phyloP scores from a whole-genome alignment of 2,329 filamentous ascomycete species.

The Penicillium sp. region DNA sequence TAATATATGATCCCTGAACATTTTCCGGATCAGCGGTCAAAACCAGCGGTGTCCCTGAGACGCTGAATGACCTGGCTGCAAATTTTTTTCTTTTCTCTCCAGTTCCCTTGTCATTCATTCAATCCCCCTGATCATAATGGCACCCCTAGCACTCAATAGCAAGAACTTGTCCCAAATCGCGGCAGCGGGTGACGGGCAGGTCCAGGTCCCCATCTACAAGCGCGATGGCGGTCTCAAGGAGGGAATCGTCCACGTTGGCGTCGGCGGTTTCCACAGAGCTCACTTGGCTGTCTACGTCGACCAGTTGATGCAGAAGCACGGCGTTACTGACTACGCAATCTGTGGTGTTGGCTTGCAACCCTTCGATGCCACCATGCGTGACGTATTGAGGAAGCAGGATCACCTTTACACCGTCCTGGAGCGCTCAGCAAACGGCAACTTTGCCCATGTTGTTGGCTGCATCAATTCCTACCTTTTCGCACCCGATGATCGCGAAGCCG shows the following conservation, averaged over 20 bases:
- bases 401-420: constrained; percentile 56
- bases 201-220: constrained; percentile 47
- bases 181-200: constrained; percentile 18
- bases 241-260: constrained; percentile 56
- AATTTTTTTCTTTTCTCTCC: not conserved
- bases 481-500: constrained; percentile 52
- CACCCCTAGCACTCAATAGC: constrained; percentile 42
- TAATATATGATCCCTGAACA: constrained; percentile 12
- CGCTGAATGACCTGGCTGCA: not conserved
- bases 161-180: constrained; percentile 42
- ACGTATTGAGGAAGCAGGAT: constrained; percentile 51
- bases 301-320: constrained; percentile 50
- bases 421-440: constrained; percentile 53
- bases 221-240: constrained; percentile 50
- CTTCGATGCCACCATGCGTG: constrained; percentile 53
- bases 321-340: constrained; percentile 50
- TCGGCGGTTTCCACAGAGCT: constrained; percentile 56
- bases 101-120: constrained; percentile 12
- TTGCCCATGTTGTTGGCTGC: constrained; percentile 51
- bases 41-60: constrained; percentile 19
- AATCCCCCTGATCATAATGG: constrained; percentile 26
- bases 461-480: constrained; percentile 56
- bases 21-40: constrained; percentile 15
- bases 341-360: constrained; percentile 54
- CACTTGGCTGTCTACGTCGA: constrained; percentile 56